These are phyloP conservation scores for Arthrinium puccinioides DNA, from an alignment of 2,329 filamentous ascomycete genomes.

Conservation along the genomic window DNA sequence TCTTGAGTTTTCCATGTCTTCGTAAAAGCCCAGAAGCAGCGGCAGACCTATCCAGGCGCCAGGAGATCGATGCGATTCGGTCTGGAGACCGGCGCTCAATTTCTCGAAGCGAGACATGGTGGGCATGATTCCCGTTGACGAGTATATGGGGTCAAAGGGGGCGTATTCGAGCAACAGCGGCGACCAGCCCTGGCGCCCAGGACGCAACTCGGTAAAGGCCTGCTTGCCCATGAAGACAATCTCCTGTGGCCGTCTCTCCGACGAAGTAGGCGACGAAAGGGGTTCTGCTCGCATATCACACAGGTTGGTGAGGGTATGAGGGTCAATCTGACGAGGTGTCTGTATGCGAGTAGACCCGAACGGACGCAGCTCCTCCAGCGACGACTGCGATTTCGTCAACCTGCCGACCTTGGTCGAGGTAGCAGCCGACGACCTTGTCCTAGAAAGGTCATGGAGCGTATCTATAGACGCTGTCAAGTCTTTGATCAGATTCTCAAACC, in stretches of 20 bases:
- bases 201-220: slow-evolving; percentile 40
- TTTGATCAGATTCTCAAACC: slow-evolving; percentile 67
- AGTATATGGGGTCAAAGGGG: slow-evolving; percentile 54
- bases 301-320: slow-evolving; percentile 42
- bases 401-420: slow-evolving; percentile 24
- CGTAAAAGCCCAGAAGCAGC: slow-evolving; percentile 62
- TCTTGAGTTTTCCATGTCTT: slow-evolving; percentile 62
- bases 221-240: slow-evolving; percentile 46
- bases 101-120: slow-evolving; percentile 59
- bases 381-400: slow-evolving; percentile 27
- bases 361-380: slow-evolving; percentile 37
- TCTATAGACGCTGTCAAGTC: slow-evolving; percentile 74
- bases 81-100: slow-evolving; percentile 50
- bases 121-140: slow-evolving; percentile 55
- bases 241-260: slow-evolving; percentile 30
- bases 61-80: slow-evolving; percentile 41
- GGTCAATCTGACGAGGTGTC: slow-evolving; percentile 54
- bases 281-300: slow-evolving; percentile 31
- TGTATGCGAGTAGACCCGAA: slow-evolving; percentile 56
- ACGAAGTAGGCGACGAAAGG: slow-evolving; percentile 24
- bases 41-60: slow-evolving; percentile 56
- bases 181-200: slow-evolving; percentile 36
- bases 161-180: slow-evolving; percentile 68
- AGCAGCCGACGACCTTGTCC: slow-evolving; percentile 48
- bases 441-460: slow-evolving; percentile 69